These are phyloP conservation scores for Chaetothyriales sp. DNA, from an alignment of 2,329 filamentous ascomycete genomes.

Conservation along the genomic window DNA sequence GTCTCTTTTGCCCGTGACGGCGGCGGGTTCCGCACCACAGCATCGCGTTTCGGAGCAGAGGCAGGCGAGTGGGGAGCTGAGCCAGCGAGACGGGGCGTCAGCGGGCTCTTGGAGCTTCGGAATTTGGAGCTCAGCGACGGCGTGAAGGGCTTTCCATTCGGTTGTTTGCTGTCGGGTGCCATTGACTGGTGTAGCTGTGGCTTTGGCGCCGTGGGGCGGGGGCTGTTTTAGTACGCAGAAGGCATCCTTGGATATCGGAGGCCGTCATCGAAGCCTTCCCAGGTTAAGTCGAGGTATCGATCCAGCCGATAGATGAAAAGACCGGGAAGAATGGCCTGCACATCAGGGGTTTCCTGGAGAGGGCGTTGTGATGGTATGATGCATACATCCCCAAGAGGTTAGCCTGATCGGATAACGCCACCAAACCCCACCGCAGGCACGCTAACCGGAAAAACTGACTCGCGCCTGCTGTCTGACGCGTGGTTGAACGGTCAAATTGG, in stretches of 20 bases:
- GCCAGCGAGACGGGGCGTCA: conserved; percentile 45
- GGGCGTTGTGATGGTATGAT: neutral
- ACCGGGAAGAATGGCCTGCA: neutral
- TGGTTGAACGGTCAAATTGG: neutral
- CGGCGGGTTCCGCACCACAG: conserved; percentile 6
- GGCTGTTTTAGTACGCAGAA: neutral
- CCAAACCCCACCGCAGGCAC: neutral
- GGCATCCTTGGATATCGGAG: neutral
- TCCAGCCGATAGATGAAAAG: neutral
- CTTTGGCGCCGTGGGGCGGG: neutral
- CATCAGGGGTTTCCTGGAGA: neutral
- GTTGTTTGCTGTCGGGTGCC: neutral
- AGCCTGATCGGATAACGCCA: neutral
- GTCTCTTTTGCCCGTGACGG: conserved; percentile 30
- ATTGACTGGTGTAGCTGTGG: neutral
- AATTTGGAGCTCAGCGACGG: conserved; percentile 51
- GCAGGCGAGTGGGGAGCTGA: conserved; percentile 23
- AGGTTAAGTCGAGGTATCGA: neutral
- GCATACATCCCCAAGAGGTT: neutral
- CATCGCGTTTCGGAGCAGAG: conserved; percentile 17
- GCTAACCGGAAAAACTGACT: neutral
- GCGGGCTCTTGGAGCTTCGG: conserved; percentile 38
- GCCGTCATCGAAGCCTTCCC: neutral
- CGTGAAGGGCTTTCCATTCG: conserved; percentile 40
- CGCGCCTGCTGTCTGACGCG: neutral